Evolutionary conservation across 176 grass and related monocot genomes (phyloP), one percentile per base, ranked within the genome.

Genomic region (Triticum turgidum): DNA sequence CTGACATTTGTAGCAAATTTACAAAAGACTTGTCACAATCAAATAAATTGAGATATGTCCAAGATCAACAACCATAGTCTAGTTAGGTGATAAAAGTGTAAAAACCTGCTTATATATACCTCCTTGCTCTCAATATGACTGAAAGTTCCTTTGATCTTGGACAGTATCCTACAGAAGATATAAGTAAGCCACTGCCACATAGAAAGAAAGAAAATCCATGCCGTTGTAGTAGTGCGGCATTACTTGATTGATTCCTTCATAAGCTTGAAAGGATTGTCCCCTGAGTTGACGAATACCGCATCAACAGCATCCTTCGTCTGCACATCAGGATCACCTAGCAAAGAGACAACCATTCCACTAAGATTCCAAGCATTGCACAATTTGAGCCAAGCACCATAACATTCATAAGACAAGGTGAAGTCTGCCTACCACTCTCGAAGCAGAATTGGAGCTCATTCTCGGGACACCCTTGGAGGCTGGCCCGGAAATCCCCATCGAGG

Each of bases 71-170:
- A 12, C 14, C 35, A 20, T 17, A 70, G 25, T 81, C 59, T 70
- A 39, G 29, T 45, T 20, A 69, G 70, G 21, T 61, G 34, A 47
- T n/a, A 85, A 61, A 54, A 35, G 2, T 65, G 10, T 25, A 29
- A 49, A 49, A 88, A 87, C 47, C 18, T 45, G 62, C 4, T 77
- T 69, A 70, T 11, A 1, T 61, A 76, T 87, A 89, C 91, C 91
- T 92, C 71, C 84, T 92, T 89, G 22, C 79, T 73, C 76, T 89
- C 90, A 22, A 89, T 82, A 54, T 89, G 91, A 69, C 30, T 83
- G 87, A 92, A 92, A 73, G 91, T 87, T 84, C 80, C 76, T 81
- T 92, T 92, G 75, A 89, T 89, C 64, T 87, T 84, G 24, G 86
- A 81, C 69, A 89, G 32, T 45, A 84, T 21, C 80, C 87, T 89